phyloP scores from a whole-genome alignment of 2,329 filamentous ascomycete species.

The Fusarium bactridioides region DNA sequence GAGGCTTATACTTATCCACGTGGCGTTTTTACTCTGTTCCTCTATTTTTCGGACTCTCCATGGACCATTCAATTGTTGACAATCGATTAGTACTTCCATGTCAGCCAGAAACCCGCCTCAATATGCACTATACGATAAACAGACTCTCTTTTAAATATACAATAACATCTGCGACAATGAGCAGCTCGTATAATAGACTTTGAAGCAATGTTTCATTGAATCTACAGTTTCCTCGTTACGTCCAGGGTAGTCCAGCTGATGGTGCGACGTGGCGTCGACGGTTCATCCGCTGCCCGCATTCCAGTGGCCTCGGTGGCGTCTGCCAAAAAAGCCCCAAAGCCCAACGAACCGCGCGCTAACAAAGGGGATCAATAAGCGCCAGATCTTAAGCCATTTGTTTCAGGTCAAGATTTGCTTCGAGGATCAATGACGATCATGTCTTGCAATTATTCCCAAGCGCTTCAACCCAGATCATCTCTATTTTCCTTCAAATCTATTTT shows the following conservation, averaged over 20 bases:
- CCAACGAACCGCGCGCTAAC: constrained; percentile 24
- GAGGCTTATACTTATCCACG: too few relatives aligned
- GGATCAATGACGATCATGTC: constrained; percentile 8
- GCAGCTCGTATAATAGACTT: background rate
- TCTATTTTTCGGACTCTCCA: accelerated
- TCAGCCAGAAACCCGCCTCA: too few relatives aligned
- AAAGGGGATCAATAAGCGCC: constrained; percentile 7
- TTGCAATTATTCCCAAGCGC: background rate
- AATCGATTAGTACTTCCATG: too few relatives aligned
- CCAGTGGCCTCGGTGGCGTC: background rate
- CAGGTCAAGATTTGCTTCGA: constrained; percentile 1
- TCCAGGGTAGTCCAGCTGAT: constrained; percentile 5
- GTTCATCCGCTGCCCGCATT: background rate
- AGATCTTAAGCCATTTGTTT: constrained; percentile 8
- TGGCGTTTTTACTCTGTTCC: accelerated
- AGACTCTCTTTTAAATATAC: too few relatives aligned
- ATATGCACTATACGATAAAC: too few relatives aligned
- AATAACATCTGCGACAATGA: too few relatives aligned
- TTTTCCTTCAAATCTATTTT: background rate
- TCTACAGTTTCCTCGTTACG: background rate
- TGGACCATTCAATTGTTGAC: too few relatives aligned
- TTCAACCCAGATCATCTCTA: background rate
- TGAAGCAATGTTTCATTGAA: background rate
- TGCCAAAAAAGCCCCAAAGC: background rate
- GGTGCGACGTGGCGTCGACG: background rate